These are phyloP conservation scores for Boletus sp. DNA, from an alignment of 1,284 basidiomycete genomes.

Conservation along the genomic window DNA sequence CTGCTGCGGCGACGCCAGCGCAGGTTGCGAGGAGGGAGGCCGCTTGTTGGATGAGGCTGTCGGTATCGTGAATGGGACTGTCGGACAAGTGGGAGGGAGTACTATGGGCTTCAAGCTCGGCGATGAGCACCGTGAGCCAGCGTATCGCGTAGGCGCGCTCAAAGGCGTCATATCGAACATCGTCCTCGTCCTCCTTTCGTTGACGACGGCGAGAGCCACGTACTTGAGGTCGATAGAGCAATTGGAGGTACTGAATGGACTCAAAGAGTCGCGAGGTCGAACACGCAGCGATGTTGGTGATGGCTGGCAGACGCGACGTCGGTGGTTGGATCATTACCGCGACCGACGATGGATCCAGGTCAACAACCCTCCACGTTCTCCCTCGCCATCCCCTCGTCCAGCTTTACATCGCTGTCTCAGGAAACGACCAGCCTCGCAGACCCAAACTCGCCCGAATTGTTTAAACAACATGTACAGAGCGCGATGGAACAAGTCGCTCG, in stretches of 20 bases:
- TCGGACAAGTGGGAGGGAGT: background rate
- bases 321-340: constrained; percentile 20
- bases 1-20: constrained; percentile 61
- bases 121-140: constrained; percentile 70
- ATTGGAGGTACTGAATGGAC: constrained; percentile 31
- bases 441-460: constrained; percentile 49
- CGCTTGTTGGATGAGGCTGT: constrained; percentile 50
- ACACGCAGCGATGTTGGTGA: constrained; percentile 28
- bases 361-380: constrained; percentile 9
- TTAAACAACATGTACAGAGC: constrained; percentile 50
- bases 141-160: constrained; percentile 69
- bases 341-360: constrained; percentile 15
- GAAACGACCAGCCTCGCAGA: constrained; percentile 42
- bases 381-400: constrained; percentile 22
- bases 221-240: constrained; percentile 42
- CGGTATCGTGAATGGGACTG: constrained; percentile 3
- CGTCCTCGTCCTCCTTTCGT: background rate
- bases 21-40: constrained; percentile 68
- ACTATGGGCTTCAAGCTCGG: constrained; percentile 26
- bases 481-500: constrained; percentile 43
- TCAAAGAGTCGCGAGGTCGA: constrained; percentile 27
- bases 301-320: constrained; percentile 33
- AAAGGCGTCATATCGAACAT: constrained; percentile 56
- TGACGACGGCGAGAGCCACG: constrained; percentile 37
- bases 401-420: constrained; percentile 34